Evolutionary conservation across 345 rosid species (phyloP), one percentile per base, ranked within the genome.

Genomic region (Dimocarpus longan): DNA sequence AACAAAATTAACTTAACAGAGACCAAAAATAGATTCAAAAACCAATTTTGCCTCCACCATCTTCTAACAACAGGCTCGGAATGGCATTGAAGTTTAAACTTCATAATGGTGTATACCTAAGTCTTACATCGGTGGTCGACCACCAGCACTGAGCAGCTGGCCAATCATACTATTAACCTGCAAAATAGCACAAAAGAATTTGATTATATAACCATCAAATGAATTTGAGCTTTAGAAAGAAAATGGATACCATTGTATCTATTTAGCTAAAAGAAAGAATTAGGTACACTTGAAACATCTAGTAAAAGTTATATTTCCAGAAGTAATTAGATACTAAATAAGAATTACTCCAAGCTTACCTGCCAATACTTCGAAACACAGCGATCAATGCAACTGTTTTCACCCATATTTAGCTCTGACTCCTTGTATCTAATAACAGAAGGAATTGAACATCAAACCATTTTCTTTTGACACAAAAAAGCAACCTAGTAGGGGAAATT

Each of bases 371-470:
- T 94, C 52, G 98, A 88, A 81, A 92, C 98, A 80, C 98, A 97
- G 70, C 99, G 97, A 81, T 97, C 98, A 54, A 97, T 95, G 95
- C 99, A 97, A 75, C 94, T 97, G 77, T 93, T 97, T 84, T 97
- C 99, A 71, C 98, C 99, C 98, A 93, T 94, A 86, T 94, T 97
- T 69, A 97, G 86, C 90, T 97, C 99, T 26, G 90, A 68, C 74
- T 97, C 99, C 87, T 92, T 94, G 89, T 90, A 95, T 91, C 99
- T 97, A 74, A 21, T 11, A 80, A 76, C 70, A 79, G 22, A 60
- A 67, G 63, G 70, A 54, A 39, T 19, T 37, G 69, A 18, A 56
- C 4, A 0, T 0, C 59, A 65, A 19, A 43, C 15, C 46, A 48
- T 26, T 44, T 11, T 68, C 28, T 52, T 72, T 19, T 8, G 4